Base-by-base conservation (phyloP, 2,329 filamentous ascomycete species). In the Periconia digitata region DNA sequence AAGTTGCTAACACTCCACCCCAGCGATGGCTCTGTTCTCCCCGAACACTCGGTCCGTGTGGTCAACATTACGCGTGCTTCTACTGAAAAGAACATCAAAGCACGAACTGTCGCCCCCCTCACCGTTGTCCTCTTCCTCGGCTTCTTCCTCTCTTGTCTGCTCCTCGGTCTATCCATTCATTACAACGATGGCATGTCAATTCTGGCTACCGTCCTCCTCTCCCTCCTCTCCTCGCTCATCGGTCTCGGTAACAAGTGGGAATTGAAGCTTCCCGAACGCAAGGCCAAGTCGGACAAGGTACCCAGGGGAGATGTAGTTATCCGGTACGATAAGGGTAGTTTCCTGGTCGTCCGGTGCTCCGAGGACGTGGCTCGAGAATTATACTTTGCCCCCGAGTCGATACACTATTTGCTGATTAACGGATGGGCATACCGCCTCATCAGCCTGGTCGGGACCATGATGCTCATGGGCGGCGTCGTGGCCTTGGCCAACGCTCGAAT, bases 391-490 rank as follows among this genome's bases (percentile, higher is more conserved):
- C 77, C 76, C 0, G 77, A 79, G 55, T 70, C 73, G 39, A 77
- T 79, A 46, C 60, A 75, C 10, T 80, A 80, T 54, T 54, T 69
- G 15, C 56, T 79, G 18, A 58, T 68, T 23, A 62, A 72, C 46
- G 70, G 68, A 0, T 63, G 69, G 2, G 60, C 67, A 4, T 79
- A 79, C 53, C 68, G 77, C 20, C 59, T 77, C 8, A 65, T 79
- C 12, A 76, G 76, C n/a, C 61, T 80, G 18, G 54, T 78, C 3
- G 77, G 76, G 51, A 79, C 77, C 6, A 63, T 79, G 39, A 69
- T 80, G 63, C 72, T 80, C 41, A 80, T 80, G 77, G 69, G 76
- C 32, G 77, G 78, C 12, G 76, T 80, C 53, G 76, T 80, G 36
- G 73, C 70, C 36, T 72, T 80, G 3, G 77, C 75, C 51, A 80